Evolutionary conservation across 495 filamentous ascomycete species (phyloP).

Genomic region (Clavariopsis aquatica): DNA sequence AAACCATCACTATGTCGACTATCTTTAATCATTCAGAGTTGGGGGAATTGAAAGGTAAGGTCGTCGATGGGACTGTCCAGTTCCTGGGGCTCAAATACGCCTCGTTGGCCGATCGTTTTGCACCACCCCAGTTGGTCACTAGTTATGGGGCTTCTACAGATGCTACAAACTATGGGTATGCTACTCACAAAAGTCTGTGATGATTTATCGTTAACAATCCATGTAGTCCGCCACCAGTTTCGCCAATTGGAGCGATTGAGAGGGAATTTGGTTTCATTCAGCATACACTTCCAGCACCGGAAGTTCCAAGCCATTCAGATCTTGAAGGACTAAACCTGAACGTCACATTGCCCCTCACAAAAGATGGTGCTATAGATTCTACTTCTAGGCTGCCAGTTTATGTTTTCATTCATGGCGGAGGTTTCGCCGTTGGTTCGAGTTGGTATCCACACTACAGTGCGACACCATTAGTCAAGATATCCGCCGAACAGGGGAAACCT

Average conservation of each 20-base stretch:
- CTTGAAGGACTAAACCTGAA: constrained; percentile 39
- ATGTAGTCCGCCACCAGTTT: constrained; percentile 29
- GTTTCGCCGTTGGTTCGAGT: constrained; percentile 46
- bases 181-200: background rate
- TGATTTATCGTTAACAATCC: background rate
- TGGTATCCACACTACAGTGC: constrained; percentile 50
- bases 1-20: constrained; percentile 14
- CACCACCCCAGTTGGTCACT: constrained; percentile 32
- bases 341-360: constrained; percentile 28
- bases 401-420: constrained; percentile 42
- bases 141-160: constrained; percentile 24
- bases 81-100: constrained; percentile 42
- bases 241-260: constrained; percentile 20
- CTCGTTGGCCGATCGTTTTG: constrained; percentile 37
- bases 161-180: constrained; percentile 38
- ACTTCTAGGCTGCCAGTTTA: constrained; percentile 35
- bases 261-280: constrained; percentile 39
- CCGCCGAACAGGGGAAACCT: constrained; percentile 31
- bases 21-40: constrained; percentile 18
- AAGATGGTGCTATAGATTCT: constrained; percentile 13
- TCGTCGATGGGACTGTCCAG: constrained; percentile 28
- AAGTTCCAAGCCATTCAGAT: constrained; percentile 35
- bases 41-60: constrained; percentile 24
- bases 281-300: constrained; percentile 27
- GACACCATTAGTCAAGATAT: constrained; percentile 35